These are phyloP conservation scores for Colletotrichum plurivorum DNA, from an alignment of 2,329 filamentous ascomycete species.

Conservation along the genomic window DNA sequence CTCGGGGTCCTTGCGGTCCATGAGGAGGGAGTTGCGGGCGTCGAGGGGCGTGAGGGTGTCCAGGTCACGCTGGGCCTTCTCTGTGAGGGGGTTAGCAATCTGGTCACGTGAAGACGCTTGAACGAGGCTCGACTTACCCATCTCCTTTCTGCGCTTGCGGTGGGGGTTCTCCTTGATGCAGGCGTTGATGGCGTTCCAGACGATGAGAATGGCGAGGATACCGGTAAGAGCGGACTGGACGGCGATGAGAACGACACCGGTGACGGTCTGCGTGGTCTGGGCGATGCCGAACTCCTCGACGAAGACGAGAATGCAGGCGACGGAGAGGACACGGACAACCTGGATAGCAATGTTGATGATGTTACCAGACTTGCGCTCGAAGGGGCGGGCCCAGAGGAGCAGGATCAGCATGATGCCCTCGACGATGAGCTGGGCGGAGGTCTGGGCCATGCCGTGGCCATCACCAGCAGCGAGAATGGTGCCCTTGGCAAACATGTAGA, in stretches of 20 bases:
- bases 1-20: slow-evolving; percentile 64
- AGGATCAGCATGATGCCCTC: slow-evolving; percentile 85
- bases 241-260: slow-evolving; percentile 93
- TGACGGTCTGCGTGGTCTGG: slow-evolving; percentile 94
- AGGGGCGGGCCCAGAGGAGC: slow-evolving; percentile 88
- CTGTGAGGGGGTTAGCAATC: slow-evolving; percentile 59
- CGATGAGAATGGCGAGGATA: slow-evolving; percentile 87
- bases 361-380: slow-evolving; percentile 87
- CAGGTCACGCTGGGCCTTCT: slow-evolving; percentile 81
- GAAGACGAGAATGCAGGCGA: slow-evolving; percentile 91
- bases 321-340: slow-evolving; percentile 88
- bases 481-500: slow-evolving; percentile 93
- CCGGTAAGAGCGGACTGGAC: slow-evolving; percentile 89
- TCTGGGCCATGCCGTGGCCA: slow-evolving; percentile 87
- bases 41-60: slow-evolving; percentile 90
- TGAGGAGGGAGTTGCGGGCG: slow-evolving; percentile 87
- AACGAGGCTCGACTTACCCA: slow-evolving; percentile 73
- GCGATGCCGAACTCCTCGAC: slow-evolving; percentile 92
- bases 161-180: slow-evolving; percentile 93
- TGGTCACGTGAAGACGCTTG: slow-evolving; percentile 15
- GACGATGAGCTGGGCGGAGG: slow-evolving; percentile 82
- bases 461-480: slow-evolving; percentile 87
- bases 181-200: slow-evolving; percentile 87
- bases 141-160: slow-evolving; percentile 87
- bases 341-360: slow-evolving; percentile 96